phyloP scores from a whole-genome alignment of 163 green algal genomes.

The Chloromonas sp. region DNA sequence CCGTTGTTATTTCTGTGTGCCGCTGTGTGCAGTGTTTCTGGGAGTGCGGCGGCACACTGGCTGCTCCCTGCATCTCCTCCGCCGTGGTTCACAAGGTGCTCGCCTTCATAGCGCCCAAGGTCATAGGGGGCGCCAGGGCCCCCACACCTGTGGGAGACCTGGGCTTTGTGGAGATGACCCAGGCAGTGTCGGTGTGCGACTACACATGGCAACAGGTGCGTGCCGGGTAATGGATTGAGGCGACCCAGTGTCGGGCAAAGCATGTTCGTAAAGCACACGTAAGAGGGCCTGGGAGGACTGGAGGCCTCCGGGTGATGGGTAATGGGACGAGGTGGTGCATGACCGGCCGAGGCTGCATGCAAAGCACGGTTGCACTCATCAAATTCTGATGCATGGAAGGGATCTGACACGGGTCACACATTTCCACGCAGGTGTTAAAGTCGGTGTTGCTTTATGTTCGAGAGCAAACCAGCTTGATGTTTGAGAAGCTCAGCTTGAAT shows the following conservation, averaged over 20 bases:
- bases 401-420: too few relatives aligned
- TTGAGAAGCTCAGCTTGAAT: too few relatives aligned
- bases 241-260: not conserved
- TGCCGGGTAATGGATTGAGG: too few relatives aligned
- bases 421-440: too few relatives aligned
- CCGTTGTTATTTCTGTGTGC: not conserved
- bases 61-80: slow-evolving; percentile 79
- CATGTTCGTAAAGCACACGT: not conserved
- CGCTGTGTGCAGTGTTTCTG: slow-evolving; percentile 76
- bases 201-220: slow-evolving; percentile 42
- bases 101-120: slow-evolving; percentile 96
- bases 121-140: slow-evolving; percentile 86
- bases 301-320: not conserved
- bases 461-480: too few relatives aligned
- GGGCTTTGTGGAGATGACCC: slow-evolving; percentile 94
- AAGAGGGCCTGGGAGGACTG: not conserved
- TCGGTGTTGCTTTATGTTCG: too few relatives aligned
- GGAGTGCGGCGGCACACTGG: slow-evolving; percentile 94
- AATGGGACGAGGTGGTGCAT: too few relatives aligned
- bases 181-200: slow-evolving; percentile 66
- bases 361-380: too few relatives aligned
- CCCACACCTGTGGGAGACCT: slow-evolving; percentile 94
- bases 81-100: slow-evolving; percentile 89
- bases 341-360: too few relatives aligned
- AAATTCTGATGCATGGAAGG: too few relatives aligned